A percentile compares a stretch with the other conserved stretches of the same genome.
Evolutionary conservation across 176 grass and related monocot genomes (phyloP).

Genomic region (Carex kokanica): DNA sequence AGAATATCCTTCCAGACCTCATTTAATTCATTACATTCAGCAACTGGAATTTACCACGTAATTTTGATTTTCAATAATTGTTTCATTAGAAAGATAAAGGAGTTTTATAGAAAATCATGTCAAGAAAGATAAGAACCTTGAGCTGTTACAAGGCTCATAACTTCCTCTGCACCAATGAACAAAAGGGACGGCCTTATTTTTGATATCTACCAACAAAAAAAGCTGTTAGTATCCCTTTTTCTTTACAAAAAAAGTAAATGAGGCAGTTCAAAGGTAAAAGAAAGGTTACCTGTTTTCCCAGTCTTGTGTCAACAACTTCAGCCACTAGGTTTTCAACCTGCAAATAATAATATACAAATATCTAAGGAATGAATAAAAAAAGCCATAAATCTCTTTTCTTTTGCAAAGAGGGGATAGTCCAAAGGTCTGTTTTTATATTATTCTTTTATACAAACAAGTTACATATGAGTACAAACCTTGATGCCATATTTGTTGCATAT

Average conservation of each 20-base stretch:
- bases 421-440: neutral
- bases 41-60: constrained; percentile 51
- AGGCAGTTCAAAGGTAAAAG: constrained; percentile 4
- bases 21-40: constrained; percentile 72
- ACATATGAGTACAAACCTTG: constrained; percentile 51
- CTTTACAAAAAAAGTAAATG: neutral
- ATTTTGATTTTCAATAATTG: neutral
- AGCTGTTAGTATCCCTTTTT: neutral
- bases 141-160: constrained; percentile 94
- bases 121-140: constrained; percentile 54
- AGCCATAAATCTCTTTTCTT: constrained; percentile 3
- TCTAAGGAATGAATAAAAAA: constrained; percentile 5
- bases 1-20: constrained; percentile 97
- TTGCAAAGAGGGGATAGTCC: neutral
- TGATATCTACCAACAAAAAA: constrained; percentile 68
- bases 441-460: constrained; percentile 25
- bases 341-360: constrained; percentile 16
- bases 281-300: constrained; percentile 77
- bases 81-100: neutral
- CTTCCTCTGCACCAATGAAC: constrained; percentile 93
- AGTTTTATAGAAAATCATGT: constrained; percentile 25
- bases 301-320: constrained; percentile 84
- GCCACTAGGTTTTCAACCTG: constrained; percentile 88
- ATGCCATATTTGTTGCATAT: constrained; percentile 84
- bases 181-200: constrained; percentile 85